Evolutionary conservation across 2,329 filamentous ascomycete genomes (phyloP), one percentile per base, ranked within the genome.

Genomic region (Taxawa tesnikishii): DNA sequence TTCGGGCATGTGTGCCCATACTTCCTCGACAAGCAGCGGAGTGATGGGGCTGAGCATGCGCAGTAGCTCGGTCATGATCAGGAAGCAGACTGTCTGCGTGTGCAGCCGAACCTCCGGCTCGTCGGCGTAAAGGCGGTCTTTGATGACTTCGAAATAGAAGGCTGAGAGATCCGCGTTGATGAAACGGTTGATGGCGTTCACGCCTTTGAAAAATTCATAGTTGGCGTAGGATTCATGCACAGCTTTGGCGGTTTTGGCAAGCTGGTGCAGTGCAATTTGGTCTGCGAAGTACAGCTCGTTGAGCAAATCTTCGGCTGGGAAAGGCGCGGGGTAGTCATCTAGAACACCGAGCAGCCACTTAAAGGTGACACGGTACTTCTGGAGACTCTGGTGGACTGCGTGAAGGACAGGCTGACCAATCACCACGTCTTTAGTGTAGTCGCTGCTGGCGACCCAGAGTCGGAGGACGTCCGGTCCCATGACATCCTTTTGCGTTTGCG

Each of bases 91-190:
- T 4, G 60, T 65, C 43, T 79, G 74, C 1, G 70, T 68, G 14
- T 63, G 61, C 15, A 61, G 49, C 32, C 74, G 63, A 28, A 80
- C 79, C 10, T 70, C 67, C 10, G 72, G 71, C 38, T 77, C 72
- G 17, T 81, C 83, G 28, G 87, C 90, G 61, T 98, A 98, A 1
- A 96, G 65, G 3, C 83, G 70, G 48, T 98, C 90, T 56, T 98
- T 98, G 46, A 87, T 67, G 1, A 82, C 76, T 56, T 98, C 90
- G 36, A 98, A 74, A 54, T 96, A 98, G 55, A 94, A 93, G 0
- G 88, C 79, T 1, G 85, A 94, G 15, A 98, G 68, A 43, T 94
- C 83, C 15, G 68, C 75, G 34, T 76, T 75, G 37, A 93, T 68
- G 77, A 87, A 94, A 40, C 73, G 72, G 55, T 87, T 92, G 41